Percentiles rank a stretch among this genome's conserved stretches.
Conservation (phyloP, 345 rosid genomes). For the Syzygium jambos region DNA sequence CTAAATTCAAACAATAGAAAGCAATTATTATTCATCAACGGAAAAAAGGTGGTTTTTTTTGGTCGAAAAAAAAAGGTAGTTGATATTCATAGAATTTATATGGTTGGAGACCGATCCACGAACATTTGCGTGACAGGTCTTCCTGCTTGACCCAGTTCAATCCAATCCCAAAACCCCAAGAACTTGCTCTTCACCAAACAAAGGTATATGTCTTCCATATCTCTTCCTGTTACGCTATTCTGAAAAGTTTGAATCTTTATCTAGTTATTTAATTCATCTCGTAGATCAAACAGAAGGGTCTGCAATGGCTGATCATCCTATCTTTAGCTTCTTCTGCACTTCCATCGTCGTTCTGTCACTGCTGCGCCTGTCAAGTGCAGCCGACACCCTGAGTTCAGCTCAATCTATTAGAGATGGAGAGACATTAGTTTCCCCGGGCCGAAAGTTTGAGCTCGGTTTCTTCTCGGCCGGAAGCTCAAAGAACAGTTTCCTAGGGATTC, state of each 20-base stretch:
- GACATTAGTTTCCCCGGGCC: background rate
- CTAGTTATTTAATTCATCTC: background rate
- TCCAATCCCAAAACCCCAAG: background rate
- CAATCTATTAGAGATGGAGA: background rate
- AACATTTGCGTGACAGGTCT: background rate
- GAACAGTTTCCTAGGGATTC: conserved; percentile 23
- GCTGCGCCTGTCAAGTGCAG: background rate
- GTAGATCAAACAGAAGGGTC: background rate
- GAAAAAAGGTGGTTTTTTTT: background rate
- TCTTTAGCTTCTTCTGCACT: background rate
- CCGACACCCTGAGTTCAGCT: background rate
- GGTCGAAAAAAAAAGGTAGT: background rate
- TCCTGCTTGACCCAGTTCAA: background rate
- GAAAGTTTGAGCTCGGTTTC: conserved; percentile 6
- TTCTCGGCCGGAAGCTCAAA: conserved; percentile 3
- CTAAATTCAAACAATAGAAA: background rate
- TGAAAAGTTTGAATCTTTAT: background rate
- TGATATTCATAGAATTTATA: background rate
- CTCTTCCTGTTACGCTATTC: too few species aligned
- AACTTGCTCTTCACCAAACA: background rate
- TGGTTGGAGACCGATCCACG: background rate
- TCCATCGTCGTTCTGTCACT: too few species aligned
- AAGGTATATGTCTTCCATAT: background rate
- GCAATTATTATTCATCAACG: background rate
- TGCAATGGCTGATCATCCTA: background rate